Evolutionary conservation across 1,284 basidiomycete genomes (phyloP).

Genomic region (Leccinum fuscescens): DNA sequence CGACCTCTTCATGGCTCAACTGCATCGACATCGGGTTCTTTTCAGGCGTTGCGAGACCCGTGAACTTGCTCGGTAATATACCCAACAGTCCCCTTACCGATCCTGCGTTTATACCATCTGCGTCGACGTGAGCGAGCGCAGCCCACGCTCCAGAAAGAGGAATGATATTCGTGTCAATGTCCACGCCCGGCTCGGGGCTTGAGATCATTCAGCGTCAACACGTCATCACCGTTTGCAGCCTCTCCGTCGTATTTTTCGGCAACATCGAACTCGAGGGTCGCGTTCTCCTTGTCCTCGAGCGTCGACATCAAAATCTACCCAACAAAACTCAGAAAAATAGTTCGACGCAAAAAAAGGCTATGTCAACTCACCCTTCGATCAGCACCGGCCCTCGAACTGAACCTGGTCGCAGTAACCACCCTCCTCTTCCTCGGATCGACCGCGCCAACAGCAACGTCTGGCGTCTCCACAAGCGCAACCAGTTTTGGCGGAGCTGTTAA

Average conservation of each 20-base stretch:
- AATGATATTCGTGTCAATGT: constrained; percentile 60
- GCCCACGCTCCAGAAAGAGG: constrained; percentile 69
- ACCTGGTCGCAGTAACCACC: constrained; percentile 82
- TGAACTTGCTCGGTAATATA: constrained; percentile 59
- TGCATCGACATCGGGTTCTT: constrained; percentile 91
- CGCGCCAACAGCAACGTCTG: constrained; percentile 78
- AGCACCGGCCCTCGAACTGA: constrained; percentile 77
- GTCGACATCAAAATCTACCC: constrained; percentile 75
- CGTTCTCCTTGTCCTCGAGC: constrained; percentile 55
- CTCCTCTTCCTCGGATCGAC: constrained; percentile 78
- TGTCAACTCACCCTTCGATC: constrained; percentile 62
- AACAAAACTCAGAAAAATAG: constrained; percentile 2
- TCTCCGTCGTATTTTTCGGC: constrained; percentile 26
- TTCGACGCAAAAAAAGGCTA: background rate
- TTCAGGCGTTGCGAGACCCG: constrained; percentile 73
- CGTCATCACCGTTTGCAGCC: constrained; percentile 10
- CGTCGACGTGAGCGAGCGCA: constrained; percentile 45
- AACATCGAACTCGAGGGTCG: constrained; percentile 27
- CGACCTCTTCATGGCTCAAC: constrained; percentile 80
- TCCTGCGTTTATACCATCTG: constrained; percentile 36
- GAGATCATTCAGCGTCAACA: constrained; percentile 14
- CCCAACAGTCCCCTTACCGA: constrained; percentile 59
- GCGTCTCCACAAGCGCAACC: constrained; percentile 78
- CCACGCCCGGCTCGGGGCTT: constrained; percentile 40
- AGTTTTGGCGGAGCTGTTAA: constrained; percentile 76